Evolutionary conservation across 2,329 filamentous ascomycete genomes (phyloP), one percentile per base, ranked within the genome.

Genomic region (Ophiostoma tasmaniense): DNA sequence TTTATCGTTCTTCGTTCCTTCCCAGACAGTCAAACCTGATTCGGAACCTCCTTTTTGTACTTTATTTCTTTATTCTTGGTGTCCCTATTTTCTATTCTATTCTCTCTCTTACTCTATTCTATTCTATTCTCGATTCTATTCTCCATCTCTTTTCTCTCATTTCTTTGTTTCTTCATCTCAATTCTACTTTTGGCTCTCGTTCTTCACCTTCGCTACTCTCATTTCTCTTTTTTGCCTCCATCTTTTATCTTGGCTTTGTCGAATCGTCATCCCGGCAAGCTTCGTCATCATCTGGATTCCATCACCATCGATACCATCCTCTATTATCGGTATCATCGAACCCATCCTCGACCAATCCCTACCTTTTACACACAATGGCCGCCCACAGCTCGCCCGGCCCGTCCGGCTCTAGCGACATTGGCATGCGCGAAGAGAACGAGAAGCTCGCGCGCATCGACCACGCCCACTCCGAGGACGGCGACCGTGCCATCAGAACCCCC

Each of bases 351-450:
- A 25, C 50, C 5, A n/a, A 52, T 25, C 10, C 50, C 17, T 22
- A 55, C 50, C 11, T 22, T 10, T 25, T n/a, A 28, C 8, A 22
- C 66, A 72, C 59, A 66, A 77, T 76, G 75, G 66, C 74, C 37
- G 66, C 73, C 55, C 75, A 76, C 22, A 71, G 75, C 66, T 74
- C 75, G 50, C 77, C 76, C 64, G 79, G 79, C 10, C 74, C 78
- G n/a, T 78, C 75, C 39, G 74, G 76, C 5, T 77, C 75, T 35
- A 74, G 76, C 7, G 76, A 77, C 28, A 72, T 75, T 11, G 76
- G 78, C 28, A 69, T 68, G 69, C 70, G 69, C 42, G 67, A 67
- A 2, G 76, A 77, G 65, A 76, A 76, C 67, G 79, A 78, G 69
- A 77, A 77, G 69, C 68, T 76, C 65, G 70, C 72, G 28, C 70